Evolutionary conservation across 1,284 basidiomycete species (phyloP), one percentile per base, ranked within the genome.

Genomic region (Moniliella sp.): DNA sequence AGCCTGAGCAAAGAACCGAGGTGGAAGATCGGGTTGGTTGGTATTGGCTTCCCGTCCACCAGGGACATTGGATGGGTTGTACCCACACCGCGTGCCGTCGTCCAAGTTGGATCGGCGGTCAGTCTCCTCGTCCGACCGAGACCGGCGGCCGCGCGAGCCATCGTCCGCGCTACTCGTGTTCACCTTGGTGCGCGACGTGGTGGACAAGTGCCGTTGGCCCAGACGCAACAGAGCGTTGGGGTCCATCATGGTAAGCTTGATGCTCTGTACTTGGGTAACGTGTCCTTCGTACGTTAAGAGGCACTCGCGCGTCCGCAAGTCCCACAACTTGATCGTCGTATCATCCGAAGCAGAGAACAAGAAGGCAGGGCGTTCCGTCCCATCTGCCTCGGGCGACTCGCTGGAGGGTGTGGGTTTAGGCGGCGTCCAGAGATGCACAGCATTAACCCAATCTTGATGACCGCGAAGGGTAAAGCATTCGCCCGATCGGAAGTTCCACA

Each of bases 341-440:
- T 97, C 91, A 57, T 97, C 88, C 4, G 82, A 86, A 1, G 80
- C 83, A 4, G 84, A 93, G 65, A 97, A 93, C 19, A 99, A 30
- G 39, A 59, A 59, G n/a, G 43, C 50, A 15, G 39, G 39, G 0
- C 43, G 43, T 10, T 38, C 40, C 2, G 36, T 45, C 4, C 34
- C 15, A 38, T 41, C 15, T 39, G 39, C 25, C 36, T 34, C 25
- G n/a, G n/a, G n/a, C n/a, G n/a, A n/a, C 8, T 23, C n/a, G 21
- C 21, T 23, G 21, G 21, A 23, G 21, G 21, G 8, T 23, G 8
- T 23, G 21, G 8, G 7, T 23, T 23, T 23, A 1, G 63, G 61
- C 4, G 75, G 72, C 54, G 91, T 80, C 88, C 91, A 97, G 12
- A 97, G 65, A 39, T 77, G 73, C 13, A 99, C 84, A 2, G 80